Conservation (phyloP, 2,329 filamentous ascomycete genomes). For the Ascosphaera apis region DNA sequence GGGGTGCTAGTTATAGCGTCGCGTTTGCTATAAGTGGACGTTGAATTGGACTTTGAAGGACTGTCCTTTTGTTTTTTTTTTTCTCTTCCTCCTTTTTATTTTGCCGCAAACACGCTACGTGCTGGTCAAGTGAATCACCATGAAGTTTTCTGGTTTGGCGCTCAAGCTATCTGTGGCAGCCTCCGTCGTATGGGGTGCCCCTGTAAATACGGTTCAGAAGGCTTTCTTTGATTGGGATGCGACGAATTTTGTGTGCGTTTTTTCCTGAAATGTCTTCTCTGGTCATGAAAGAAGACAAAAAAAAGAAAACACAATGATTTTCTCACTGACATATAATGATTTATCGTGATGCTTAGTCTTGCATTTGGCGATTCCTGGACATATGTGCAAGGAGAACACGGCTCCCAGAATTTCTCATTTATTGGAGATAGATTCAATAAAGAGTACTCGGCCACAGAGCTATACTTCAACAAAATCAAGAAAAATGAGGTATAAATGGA, state of each 20-base stretch:
- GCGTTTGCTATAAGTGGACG: too few relatives aligned
- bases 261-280: too few relatives aligned
- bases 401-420: conserved; percentile 28
- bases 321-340: not conserved
- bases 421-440: conserved; percentile 30
- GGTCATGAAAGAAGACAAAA: too few relatives aligned
- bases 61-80: too few relatives aligned
- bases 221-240: not conserved
- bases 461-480: conserved; percentile 24
- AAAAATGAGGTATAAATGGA: not conserved
- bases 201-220: not conserved
- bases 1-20: too few relatives aligned
- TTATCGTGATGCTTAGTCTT: conserved; percentile 1
- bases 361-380: conserved; percentile 16
- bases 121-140: not conserved
- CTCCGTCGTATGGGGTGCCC: not conserved
- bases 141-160: not conserved
- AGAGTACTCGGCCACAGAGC: conserved; percentile 20
- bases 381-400: conserved; percentile 30
- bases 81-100: too few relatives aligned
- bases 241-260: not conserved
- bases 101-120: too few relatives aligned
- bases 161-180: not conserved
- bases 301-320: too few relatives aligned
- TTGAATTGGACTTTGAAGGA: too few relatives aligned